phyloP scores from a whole-genome alignment of 352 stramenopile species.

The Plasmopara halstedii region DNA sequence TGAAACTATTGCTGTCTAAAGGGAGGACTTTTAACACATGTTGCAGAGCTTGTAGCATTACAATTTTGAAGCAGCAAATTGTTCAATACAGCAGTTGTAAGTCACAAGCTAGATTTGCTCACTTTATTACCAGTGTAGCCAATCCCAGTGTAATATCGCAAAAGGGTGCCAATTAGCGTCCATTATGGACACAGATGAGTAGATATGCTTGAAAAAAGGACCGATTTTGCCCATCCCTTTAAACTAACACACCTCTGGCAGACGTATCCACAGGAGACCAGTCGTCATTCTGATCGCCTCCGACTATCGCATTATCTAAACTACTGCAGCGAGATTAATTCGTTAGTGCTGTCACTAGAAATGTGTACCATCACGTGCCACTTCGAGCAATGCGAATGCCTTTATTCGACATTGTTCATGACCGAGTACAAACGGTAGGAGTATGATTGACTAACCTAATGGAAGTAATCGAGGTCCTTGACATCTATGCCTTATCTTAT shows the following conservation, averaged over 20 bases:
- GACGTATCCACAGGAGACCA: constrained; percentile 1
- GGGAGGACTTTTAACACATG: no score
- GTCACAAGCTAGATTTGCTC: no score
- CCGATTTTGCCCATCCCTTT: no score
- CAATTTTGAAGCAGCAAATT: no score
- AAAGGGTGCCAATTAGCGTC: no score
- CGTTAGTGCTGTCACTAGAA: not conserved
- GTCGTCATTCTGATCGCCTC: constrained; percentile 8
- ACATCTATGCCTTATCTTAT: not conserved
- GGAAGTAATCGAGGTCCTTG: constrained; percentile 7
- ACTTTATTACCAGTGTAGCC: no score
- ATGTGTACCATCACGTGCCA: constrained; percentile 30
- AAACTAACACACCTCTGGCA: constrained; percentile 10
- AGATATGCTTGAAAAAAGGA: no score
- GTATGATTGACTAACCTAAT: not conserved
- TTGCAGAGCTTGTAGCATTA: no score
- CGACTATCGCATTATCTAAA: not conserved
- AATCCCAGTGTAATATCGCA: no score
- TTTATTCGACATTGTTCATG: constrained; percentile 35
- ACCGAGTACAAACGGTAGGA: constrained; percentile 40
- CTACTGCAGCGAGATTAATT: not conserved
- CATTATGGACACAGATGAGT: no score
- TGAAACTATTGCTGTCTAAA: no score
- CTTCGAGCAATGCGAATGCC: constrained; percentile 34
- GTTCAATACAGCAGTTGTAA: no score